Base-by-base conservation (phyloP, 495 filamentous ascomycete species). In the Staphylotrichum longicolle region DNA sequence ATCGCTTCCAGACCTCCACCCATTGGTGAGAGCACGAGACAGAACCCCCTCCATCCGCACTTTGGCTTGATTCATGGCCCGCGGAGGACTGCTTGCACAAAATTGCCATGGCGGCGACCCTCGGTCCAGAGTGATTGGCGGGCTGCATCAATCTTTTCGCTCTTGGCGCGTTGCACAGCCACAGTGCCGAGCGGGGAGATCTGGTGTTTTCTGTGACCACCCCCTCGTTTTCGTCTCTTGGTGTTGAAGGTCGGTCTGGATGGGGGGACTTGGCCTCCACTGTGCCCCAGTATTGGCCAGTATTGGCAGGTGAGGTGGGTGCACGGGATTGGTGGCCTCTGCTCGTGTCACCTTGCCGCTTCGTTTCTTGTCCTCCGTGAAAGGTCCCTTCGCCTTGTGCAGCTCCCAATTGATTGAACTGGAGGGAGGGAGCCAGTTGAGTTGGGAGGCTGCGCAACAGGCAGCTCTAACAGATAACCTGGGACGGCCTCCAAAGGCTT, bases 91-190 rank as follows among this genome's bases (percentile, higher is more conserved):
- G 20, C 20, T 27, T 27, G 20, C 20, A 27, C 20, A 27, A 27
- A 27, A 27, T 27, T 27, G 10, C 37, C 37, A 39, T 39, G 5
- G 37, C 37, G 10, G 37, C 37, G 10, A 6, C 5, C 37, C 37
- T 27, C 20, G 20, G 41, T 7, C 27, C 14, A 32, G 35, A 27
- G 39, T 41, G 5, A 35, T 32, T 50, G 45, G 35, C 27, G 46
- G 46, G 4, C 12, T 30, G 27, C 47, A 41, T 15, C 34, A 15
- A 32, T 40, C 5, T 20, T 44, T 34, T 6, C 6, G 8, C 39
- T 32, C 58, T 60, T 60, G 58, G 58, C 58, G 48, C 10, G 15
- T 47, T 54, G 58, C 58, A 60, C 58, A 60, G 58, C 58, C 58
- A 53, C 58, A 7, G 30, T 54, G 33, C 14, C 12, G n/a, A 45